Evolutionary conservation across 225 moss, liverwort and hornwort genomes (phyloP).

Genomic region (Bryoerythrophyllum caledonicum): DNA sequence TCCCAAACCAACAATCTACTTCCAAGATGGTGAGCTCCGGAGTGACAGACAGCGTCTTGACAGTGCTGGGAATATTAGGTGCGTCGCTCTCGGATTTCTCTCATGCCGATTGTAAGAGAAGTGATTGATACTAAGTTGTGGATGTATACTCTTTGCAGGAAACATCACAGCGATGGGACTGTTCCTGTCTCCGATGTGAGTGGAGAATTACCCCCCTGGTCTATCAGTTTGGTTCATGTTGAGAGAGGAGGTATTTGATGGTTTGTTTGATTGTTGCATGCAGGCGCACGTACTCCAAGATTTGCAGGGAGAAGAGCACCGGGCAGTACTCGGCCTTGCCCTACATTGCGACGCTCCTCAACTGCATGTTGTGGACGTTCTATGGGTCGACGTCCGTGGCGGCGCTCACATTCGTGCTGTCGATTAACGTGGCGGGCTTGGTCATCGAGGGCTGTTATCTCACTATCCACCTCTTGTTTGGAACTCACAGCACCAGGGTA

Average conservation of each 20-base stretch:
- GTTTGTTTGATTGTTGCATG: no score
- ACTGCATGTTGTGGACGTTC: conserved; percentile 69
- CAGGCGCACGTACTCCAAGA: conserved; percentile 71
- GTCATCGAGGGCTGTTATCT: conserved; percentile 55
- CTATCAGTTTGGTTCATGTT: no score
- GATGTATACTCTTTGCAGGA: conserved; percentile 34
- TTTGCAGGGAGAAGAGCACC: conserved; percentile 53
- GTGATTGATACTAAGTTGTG: no score
- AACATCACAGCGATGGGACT: conserved; percentile 65
- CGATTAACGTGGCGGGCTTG: conserved; percentile 72
- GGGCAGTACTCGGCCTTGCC: conserved; percentile 62
- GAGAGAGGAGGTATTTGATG: no score
- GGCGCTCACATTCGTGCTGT: conserved; percentile 54
- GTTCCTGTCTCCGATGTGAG: conserved; percentile 69
- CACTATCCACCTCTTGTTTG: conserved; percentile 48
- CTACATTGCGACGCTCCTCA: conserved; percentile 63
- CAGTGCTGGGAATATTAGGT: conserved; percentile 28
- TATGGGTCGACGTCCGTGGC: conserved; percentile 55
- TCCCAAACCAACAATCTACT: no score
- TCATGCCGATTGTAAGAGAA: no score
- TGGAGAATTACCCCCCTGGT: not conserved
- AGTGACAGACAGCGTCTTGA: conserved; percentile 10
- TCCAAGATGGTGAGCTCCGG: conserved; percentile 26
- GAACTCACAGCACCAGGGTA: conserved; percentile 50
- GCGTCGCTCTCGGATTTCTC: no score